Conservation (phyloP, 2,329 filamentous ascomycete genomes). For the Aspergillus sp. region DNA sequence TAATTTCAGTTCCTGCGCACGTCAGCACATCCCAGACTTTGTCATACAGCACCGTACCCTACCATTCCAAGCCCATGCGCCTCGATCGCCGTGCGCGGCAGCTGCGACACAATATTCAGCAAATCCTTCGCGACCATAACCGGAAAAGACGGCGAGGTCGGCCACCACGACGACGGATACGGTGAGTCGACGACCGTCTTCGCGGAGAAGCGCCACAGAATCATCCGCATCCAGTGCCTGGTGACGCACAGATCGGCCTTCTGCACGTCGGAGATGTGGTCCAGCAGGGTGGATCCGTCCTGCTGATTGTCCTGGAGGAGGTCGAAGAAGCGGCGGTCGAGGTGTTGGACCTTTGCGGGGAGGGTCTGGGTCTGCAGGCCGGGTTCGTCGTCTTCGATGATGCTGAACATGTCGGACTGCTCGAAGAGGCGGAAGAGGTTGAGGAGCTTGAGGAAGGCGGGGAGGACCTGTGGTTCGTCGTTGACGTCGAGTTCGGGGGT, state of each 20-base stretch:
- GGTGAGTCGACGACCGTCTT: conserved; percentile 13
- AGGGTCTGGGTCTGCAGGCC: not conserved
- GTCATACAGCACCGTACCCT: not conserved
- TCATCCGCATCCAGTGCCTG: conserved; percentile 51
- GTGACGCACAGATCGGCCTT: conserved; percentile 51
- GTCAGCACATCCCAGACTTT: no score
- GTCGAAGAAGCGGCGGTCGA: conserved; percentile 27
- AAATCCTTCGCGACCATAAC: conserved; percentile 49
- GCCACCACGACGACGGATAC: not conserved
- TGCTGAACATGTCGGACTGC: conserved; percentile 48
- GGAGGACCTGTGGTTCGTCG: conserved; percentile 45
- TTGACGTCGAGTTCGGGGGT: conserved; percentile 38
- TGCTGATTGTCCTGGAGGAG: conserved; percentile 44
- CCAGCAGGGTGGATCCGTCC: conserved; percentile 39
- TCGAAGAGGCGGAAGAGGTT: conserved; percentile 53
- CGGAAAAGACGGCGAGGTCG: conserved; percentile 23
- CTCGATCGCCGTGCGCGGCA: conserved; percentile 48
- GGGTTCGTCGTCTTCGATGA: conserved; percentile 35
- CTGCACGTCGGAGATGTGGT: conserved; percentile 48
- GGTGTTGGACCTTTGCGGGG: not conserved
- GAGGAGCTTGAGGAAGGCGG: conserved; percentile 50
- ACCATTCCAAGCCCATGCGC: conserved; percentile 49
- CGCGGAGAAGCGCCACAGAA: conserved; percentile 46
- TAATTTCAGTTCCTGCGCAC: conserved; percentile 24
- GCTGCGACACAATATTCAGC: conserved; percentile 40